Evolutionary conservation across 2,329 filamentous ascomycete genomes (phyloP), one percentile per base, ranked within the genome.

Genomic region (Aureobasidium sp.): DNA sequence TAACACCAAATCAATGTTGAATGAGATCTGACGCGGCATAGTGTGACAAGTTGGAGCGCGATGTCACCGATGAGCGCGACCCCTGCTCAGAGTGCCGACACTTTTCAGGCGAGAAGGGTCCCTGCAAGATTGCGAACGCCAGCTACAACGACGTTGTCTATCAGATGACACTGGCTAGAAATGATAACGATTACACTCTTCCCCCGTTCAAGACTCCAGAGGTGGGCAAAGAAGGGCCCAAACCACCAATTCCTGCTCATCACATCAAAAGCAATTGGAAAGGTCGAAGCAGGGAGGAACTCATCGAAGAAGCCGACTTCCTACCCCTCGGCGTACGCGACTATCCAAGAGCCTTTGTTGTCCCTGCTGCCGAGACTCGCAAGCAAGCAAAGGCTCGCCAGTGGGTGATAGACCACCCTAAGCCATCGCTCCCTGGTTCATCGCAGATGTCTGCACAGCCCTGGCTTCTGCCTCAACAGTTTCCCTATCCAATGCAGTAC

Each of bases 71-170:
- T 9, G 51, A 62, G 15, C 14, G 14, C 49, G 39, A 62, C 31
- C 60, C 60, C 8, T 62, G 60, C 37, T 62, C 60, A 22, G 60
- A 62, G 29, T 62, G 60, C 27, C 60, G 60, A n/a, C 55, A 49
- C 22, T 56, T 55, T 29, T 39, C 49, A 56, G 49, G 60, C 42
- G 11, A 17, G 17, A 45, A 15, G 2, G 12, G 48, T 2, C n/a
- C 8, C 1, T 62, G 60, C 37, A 45, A 20, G 9, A 37, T 62
- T 22, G 1, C 39, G 4, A 20, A 41, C 31, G 49, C 27, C 37
- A 45, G 36, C 60, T 62, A 62, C 44, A 62, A 57, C 41, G 61
- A 62, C 20, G 17, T 34, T n/a, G n/a, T 48, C 8, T 62, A 14
- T 11, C 8, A 27, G 17, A 12, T 5, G n/a, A 62, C 57, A 51